Evolutionary conservation across 768 basidiomycete species (phyloP).

Genomic region (Collybia sordida): DNA sequence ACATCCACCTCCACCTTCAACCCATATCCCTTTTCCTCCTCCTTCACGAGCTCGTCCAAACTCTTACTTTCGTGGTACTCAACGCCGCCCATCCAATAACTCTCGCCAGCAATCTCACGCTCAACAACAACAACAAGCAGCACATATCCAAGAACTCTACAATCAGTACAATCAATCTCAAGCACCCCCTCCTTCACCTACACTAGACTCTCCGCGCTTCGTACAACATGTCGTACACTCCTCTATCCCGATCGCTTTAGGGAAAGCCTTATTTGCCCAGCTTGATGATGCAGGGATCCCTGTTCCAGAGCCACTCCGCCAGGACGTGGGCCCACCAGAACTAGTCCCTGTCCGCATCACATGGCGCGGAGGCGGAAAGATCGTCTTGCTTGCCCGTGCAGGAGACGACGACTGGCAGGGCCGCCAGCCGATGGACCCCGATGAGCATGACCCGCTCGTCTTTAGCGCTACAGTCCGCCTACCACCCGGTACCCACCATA

Average conservation of each 20-base stretch:
- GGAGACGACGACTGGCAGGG: slow-evolving; percentile 80
- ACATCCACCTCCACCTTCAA: slow-evolving; percentile 18
- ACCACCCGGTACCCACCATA: slow-evolving; percentile 87
- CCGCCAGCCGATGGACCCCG: slow-evolving; percentile 56
- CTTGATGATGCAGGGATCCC: slow-evolving; percentile 16
- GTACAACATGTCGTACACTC: slow-evolving; percentile 60
- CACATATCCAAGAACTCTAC: slow-evolving; percentile 47
- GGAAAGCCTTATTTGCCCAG: slow-evolving; percentile 26
- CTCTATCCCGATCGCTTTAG: slow-evolving; percentile 57
- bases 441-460: slow-evolving; percentile 47
- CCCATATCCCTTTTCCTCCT: slow-evolving; percentile 23
- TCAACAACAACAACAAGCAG: slow-evolving; percentile 20
- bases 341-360: slow-evolving; percentile 50
- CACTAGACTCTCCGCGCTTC: slow-evolving; percentile 33
- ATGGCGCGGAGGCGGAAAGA: slow-evolving; percentile 66
- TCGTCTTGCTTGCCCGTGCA: slow-evolving; percentile 68
- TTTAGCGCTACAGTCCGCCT: slow-evolving; percentile 48
- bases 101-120: slow-evolving; percentile 28
- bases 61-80: slow-evolving; percentile 36
- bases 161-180: slow-evolving; percentile 22
- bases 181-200: background rate
- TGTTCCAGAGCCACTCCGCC: background rate
- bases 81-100: too few relatives aligned
- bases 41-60: slow-evolving; percentile 22
- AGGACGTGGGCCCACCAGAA: slow-evolving; percentile 19